Evolutionary conservation across 805 yeast species (phyloP).

Genomic region (Scheffersomyces amazonensis): DNA sequence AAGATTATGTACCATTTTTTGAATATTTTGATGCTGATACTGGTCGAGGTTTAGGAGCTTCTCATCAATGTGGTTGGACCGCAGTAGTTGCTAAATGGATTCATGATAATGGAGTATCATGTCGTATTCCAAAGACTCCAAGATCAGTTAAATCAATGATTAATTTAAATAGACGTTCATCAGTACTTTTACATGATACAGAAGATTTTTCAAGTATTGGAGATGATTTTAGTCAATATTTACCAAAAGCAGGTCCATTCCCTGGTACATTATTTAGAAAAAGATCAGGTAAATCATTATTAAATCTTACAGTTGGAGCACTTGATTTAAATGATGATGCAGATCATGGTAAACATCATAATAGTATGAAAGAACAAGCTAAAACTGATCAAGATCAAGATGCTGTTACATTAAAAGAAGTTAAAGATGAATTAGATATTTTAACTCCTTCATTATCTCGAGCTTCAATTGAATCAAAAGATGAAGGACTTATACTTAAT

Average conservation of each 20-base stretch:
- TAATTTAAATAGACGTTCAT: slow-evolving; percentile 16
- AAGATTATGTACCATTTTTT: slow-evolving; percentile 72
- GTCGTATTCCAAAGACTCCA: slow-evolving; percentile 49
- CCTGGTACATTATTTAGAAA: slow-evolving; percentile 59
- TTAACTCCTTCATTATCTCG: slow-evolving; percentile 19
- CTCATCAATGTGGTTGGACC: slow-evolving; percentile 97
- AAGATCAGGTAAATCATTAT: slow-evolving; percentile 69
- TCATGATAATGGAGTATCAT: slow-evolving; percentile 79
- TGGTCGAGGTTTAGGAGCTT: slow-evolving; percentile 90
- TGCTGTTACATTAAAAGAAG: slow-evolving; percentile 9
- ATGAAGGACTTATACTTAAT: slow-evolving; percentile 25
- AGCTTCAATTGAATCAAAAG: slow-evolving; percentile 27
- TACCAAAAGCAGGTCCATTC: slow-evolving; percentile 46
- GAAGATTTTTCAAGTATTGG: slow-evolving; percentile 15
- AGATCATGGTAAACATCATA: slow-evolving; percentile 2
- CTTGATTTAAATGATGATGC: slow-evolving; percentile 57
- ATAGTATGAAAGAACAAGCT: slow-evolving; percentile 13
- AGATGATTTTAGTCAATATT: slow-evolving; percentile 35
- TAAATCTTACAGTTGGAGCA: slow-evolving; percentile 64
- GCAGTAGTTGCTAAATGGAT: slow-evolving; percentile 89
- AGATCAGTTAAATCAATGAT: slow-evolving; percentile 18
- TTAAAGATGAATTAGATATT: slow-evolving; percentile 13
- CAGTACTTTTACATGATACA: slow-evolving; percentile 19
- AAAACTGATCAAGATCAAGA: slow-evolving; percentile 4
- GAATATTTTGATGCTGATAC: slow-evolving; percentile 94